Percentiles rank a stretch among this genome's conserved stretches.
These are phyloP conservation scores for Balamuthia mandrillaris DNA, from an alignment of 208 protist species.

Conservation along the genomic window DNA sequence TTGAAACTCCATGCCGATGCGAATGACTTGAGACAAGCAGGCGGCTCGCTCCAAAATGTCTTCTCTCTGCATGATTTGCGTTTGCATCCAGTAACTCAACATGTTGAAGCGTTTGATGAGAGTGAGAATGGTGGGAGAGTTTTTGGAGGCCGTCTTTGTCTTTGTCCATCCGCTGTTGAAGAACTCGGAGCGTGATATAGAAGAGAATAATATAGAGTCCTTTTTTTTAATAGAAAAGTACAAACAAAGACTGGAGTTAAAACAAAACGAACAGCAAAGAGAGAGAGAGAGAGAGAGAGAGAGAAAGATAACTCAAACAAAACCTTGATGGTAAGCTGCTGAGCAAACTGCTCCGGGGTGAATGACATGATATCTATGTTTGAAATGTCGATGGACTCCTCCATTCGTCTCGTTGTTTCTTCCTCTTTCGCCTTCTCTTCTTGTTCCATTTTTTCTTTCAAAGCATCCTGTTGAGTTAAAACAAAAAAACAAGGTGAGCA, in stretches of 20 bases:
- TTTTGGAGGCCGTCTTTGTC: not conserved
- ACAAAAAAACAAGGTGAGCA: not conserved
- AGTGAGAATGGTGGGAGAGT: not conserved
- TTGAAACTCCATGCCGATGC: not conserved
- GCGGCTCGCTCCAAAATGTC: not conserved
- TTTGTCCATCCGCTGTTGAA: not conserved
- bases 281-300: too few species aligned
- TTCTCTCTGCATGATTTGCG: not conserved
- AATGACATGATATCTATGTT: not conserved
- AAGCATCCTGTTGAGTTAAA: not conserved
- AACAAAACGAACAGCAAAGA: too few species aligned
- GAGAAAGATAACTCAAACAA: too few species aligned
- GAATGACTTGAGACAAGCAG: not conserved
- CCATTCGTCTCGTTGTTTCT: not conserved
- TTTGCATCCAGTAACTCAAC: slow-evolving; percentile 9
- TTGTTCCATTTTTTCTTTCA: too few species aligned
- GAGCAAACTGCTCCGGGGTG: not conserved
- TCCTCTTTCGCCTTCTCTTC: too few species aligned
- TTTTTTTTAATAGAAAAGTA: too few species aligned
- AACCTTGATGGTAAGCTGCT: slow-evolving; percentile 26
- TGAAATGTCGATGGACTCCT: slow-evolving; percentile 1
- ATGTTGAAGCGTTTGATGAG: slow-evolving; percentile 17
- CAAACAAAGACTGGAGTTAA: too few species aligned
- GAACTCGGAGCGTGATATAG: slow-evolving; percentile 1
- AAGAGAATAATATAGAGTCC: not conserved